Evolutionary conservation across 441 rosid genomes (phyloP).

Genomic region (Populus hybrid): DNA sequence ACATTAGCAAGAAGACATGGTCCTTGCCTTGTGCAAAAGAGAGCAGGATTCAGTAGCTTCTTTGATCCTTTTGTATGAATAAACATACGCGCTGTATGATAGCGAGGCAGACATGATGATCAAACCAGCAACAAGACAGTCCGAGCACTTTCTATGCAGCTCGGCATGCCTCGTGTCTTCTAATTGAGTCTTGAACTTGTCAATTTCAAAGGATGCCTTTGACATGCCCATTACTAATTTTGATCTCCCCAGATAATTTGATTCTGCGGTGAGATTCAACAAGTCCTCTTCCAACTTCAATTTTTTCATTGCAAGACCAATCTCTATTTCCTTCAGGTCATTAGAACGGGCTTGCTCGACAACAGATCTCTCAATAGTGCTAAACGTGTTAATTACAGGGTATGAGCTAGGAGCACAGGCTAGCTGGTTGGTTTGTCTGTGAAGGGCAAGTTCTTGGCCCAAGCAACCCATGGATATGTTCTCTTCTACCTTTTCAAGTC

Average conservation of each 20-base stretch:
- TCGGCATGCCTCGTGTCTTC: constrained; percentile 71
- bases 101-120: constrained; percentile 55
- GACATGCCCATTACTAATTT: constrained; percentile 61
- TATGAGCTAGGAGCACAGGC: constrained; percentile 33
- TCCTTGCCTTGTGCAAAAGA: constrained; percentile 38
- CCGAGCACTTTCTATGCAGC: constrained; percentile 60
- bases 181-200: constrained; percentile 68
- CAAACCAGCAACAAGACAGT: constrained; percentile 81
- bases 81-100: constrained; percentile 59
- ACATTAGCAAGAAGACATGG: background rate
- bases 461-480: constrained; percentile 18
- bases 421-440: constrained; percentile 34
- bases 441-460: constrained; percentile 40
- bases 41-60: constrained; percentile 71
- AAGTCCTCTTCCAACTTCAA: constrained; percentile 52
- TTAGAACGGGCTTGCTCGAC: constrained; percentile 70
- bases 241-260: constrained; percentile 58
- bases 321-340: constrained; percentile 71
- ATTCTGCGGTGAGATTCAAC: constrained; percentile 48
- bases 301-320: constrained; percentile 47
- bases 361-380: constrained; percentile 48
- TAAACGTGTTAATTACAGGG: constrained; percentile 23
- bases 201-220: constrained; percentile 65
- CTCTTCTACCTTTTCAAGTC: constrained; percentile 43
- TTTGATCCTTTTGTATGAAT: constrained; percentile 56